Percentiles rank a stretch among this genome's conserved stretches.
These are phyloP conservation scores for Cyclostephanos tholiformis DNA, from an alignment of 108 stramenopile genomes.

Conservation along the genomic window DNA sequence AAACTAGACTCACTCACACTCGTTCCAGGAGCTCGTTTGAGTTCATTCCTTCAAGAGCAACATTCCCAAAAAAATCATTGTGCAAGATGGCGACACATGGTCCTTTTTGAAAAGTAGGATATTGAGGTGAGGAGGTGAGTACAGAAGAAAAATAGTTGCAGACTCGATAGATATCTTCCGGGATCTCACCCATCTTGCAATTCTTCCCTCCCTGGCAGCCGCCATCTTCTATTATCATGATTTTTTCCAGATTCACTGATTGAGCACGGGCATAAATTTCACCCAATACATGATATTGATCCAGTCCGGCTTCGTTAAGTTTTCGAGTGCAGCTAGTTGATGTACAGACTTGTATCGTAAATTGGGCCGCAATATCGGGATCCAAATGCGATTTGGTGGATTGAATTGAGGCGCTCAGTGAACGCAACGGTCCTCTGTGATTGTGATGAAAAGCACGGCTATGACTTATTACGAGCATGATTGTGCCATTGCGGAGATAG, in stretches of 20 bases:
- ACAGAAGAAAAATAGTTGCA: neutral
- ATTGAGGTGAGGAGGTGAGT: neutral
- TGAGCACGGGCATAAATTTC: constrained; percentile 59
- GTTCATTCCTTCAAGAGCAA: constrained; percentile 80
- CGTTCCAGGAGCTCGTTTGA: constrained; percentile 59
- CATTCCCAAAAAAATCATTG: constrained; percentile 77
- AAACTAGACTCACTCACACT: constrained; percentile 29
- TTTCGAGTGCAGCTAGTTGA: constrained; percentile 66
- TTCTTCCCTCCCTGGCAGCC: constrained; percentile 69
- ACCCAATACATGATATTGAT: constrained; percentile 61
- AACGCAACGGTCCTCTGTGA: neutral
- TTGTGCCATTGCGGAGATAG: neutral
- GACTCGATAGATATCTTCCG: neutral
- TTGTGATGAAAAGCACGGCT: constrained; percentile 7
- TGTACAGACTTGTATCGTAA: constrained; percentile 73
- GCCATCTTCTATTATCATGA: constrained; percentile 70
- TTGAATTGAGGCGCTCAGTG: neutral
- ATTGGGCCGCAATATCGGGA: constrained; percentile 54
- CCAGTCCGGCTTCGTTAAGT: constrained; percentile 58
- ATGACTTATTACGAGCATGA: neutral
- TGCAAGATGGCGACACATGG: constrained; percentile 83
- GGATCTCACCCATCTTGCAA: constrained; percentile 56
- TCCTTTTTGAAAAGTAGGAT: neutral
- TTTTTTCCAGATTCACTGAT: constrained; percentile 16
- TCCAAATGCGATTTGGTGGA: constrained; percentile 12